Percentiles rank a stretch among this genome's conserved stretches.
phyloP scores from a whole-genome alignment of 495 filamentous ascomycete genomes.

The Aspergillus panamensis region DNA sequence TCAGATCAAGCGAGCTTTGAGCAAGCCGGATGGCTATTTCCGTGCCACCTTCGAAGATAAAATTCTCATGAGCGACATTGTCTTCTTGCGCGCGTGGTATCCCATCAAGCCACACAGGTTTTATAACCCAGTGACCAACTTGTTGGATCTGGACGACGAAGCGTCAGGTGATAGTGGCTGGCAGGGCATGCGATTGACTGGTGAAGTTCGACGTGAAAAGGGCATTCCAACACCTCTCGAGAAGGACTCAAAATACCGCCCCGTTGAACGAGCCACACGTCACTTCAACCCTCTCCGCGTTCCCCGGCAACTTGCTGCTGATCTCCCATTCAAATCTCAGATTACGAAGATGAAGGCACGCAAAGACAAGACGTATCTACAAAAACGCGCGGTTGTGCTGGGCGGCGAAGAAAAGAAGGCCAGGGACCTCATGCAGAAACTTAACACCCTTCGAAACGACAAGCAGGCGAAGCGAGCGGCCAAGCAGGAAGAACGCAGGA shows the following conservation, averaged over 20 bases:
- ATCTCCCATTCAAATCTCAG: constrained; percentile 90
- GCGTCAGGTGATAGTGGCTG: constrained; percentile 50
- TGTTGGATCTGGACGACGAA: constrained; percentile 54
- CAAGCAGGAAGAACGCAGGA: constrained; percentile 81
- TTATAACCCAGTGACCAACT: constrained; percentile 95
- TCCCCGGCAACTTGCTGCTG: constrained; percentile 75
- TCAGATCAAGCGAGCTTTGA: constrained; percentile 90
- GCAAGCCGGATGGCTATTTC: constrained; percentile 91
- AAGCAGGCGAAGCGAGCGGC: constrained; percentile 73
- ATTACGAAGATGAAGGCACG: constrained; percentile 76
- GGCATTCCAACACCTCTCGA: constrained; percentile 70
- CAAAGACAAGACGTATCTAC: constrained; percentile 81
- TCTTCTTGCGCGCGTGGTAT: constrained; percentile 95
- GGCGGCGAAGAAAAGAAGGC: constrained; percentile 83
- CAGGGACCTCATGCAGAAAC: constrained; percentile 86
- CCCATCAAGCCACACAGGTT: constrained; percentile 89
- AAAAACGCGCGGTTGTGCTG: constrained; percentile 87
- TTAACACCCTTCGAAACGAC: constrained; percentile 87
- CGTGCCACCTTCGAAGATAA: constrained; percentile 98
- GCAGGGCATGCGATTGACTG: constrained; percentile 91
- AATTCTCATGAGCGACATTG: constrained; percentile 91
- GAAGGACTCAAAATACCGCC: constrained; percentile 77
- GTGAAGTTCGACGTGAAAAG: constrained; percentile 77
- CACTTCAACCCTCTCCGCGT: constrained; percentile 95
- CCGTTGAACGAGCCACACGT: constrained; percentile 72